Percentiles rank a stretch among this genome's conserved stretches.
Evolutionary conservation across 768 basidiomycete species (phyloP).

Genomic region (Hericium rajendrae): DNA sequence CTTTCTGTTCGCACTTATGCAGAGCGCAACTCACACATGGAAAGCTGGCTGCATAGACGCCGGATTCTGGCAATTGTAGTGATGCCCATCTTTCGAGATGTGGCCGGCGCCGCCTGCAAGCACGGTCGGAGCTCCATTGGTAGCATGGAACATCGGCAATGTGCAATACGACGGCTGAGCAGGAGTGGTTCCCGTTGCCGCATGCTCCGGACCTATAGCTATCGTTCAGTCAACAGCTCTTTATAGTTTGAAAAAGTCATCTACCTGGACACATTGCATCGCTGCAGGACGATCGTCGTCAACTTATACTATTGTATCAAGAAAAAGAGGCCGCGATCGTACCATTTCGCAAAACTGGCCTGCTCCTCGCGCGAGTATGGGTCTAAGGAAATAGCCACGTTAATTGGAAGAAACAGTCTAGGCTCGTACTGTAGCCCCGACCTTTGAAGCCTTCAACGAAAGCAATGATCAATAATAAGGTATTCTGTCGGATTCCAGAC

Average conservation of each 20-base stretch:
- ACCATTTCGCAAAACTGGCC: conserved; percentile 45
- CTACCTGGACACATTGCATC: conserved; percentile 44
- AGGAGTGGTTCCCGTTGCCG: conserved; percentile 24
- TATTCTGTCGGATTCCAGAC: too few species aligned
- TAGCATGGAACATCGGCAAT: conserved; percentile 43
- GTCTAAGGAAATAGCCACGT: conserved; percentile 23
- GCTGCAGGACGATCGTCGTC: conserved; percentile 17
- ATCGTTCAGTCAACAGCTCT: too few species aligned
- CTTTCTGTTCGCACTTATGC: neutral
- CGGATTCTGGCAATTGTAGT: conserved; percentile 45
- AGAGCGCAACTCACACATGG: conserved; percentile 38
- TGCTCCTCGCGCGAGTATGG: conserved; percentile 54
- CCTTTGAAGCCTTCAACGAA: too few species aligned
- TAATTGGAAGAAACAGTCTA: too few species aligned
- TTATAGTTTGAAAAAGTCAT: too few species aligned
- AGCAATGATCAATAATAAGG: too few species aligned
- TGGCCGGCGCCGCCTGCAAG: conserved; percentile 23
- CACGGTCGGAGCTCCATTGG: conserved; percentile 16
- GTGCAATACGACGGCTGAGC: conserved; percentile 45
- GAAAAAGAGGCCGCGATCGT: too few species aligned
- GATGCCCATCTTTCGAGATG: conserved; percentile 48
- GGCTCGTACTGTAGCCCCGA: too few species aligned
- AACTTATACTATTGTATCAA: too few species aligned
- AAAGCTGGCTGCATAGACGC: conserved; percentile 41
- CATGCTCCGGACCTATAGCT: conserved; percentile 41